phyloP scores from a whole-genome alignment of 352 stramenopile species.

The Ochromonadaceae sp. region DNA sequence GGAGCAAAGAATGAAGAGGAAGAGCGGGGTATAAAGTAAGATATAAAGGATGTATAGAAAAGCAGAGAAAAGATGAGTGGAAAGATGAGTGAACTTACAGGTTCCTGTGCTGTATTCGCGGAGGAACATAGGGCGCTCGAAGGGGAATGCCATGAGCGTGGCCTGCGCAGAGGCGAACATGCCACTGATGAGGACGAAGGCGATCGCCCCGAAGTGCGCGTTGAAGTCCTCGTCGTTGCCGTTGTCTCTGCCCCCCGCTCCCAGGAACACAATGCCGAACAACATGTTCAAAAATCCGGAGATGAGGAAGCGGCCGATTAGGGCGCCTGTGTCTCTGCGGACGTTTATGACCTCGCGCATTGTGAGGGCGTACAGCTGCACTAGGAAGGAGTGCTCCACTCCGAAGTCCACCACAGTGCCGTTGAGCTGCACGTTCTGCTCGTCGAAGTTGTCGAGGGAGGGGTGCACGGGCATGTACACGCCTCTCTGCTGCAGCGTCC shows the following conservation, averaged over 20 bases:
- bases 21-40: background rate
- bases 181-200: background rate
- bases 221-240: slow-evolving; percentile 19
- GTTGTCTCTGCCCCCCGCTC: background rate
- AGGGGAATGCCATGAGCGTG: background rate
- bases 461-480: too few relatives aligned
- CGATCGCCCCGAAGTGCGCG: slow-evolving; percentile 22
- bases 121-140: slow-evolving; percentile 16
- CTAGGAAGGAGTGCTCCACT: too few relatives aligned
- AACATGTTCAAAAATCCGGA: slow-evolving; percentile 26
- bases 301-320: slow-evolving; percentile 23
- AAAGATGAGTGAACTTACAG: background rate
- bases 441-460: too few relatives aligned
- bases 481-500: too few relatives aligned
- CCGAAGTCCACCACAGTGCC: too few relatives aligned
- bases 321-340: slow-evolving; percentile 17
- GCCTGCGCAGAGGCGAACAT: slow-evolving; percentile 10
- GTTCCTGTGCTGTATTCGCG: slow-evolving; percentile 17
- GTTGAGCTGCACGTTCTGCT: too few relatives aligned
- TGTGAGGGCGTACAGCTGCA: slow-evolving; percentile 15
- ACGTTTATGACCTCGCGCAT: slow-evolving; percentile 24
- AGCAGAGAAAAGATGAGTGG: background rate
- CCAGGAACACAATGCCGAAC: slow-evolving; percentile 24
- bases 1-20: background rate
- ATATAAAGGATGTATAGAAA: background rate